These are phyloP conservation scores for Cladophialophora carrionii DNA, from an alignment of 2,329 filamentous ascomycete species.

Conservation along the genomic window DNA sequence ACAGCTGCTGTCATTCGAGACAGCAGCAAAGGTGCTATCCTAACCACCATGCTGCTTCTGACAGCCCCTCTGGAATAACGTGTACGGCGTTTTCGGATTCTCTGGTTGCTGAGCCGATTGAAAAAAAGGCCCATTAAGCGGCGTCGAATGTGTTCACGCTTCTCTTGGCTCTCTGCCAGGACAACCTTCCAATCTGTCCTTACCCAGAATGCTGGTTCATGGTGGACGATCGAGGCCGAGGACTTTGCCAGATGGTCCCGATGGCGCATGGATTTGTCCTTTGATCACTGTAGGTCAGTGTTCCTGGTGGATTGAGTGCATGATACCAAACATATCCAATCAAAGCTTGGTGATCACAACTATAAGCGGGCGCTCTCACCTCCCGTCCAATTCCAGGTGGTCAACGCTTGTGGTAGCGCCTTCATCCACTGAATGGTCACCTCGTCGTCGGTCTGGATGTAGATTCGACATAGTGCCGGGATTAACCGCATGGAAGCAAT, in stretches of 20 bases:
- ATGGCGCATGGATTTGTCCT: neutral
- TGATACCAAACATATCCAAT: neutral
- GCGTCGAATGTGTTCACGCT: neutral
- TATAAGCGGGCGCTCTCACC: neutral
- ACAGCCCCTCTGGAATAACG: neutral
- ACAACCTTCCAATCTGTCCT: neutral
- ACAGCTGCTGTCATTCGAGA: neutral
- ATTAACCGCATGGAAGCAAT: neutral
- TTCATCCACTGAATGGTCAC: neutral
- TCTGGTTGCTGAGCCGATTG: neutral
- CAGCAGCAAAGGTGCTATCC: neutral
- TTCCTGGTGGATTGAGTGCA: neutral
- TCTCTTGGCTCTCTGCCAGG: no score
- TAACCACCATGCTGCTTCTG: no score
- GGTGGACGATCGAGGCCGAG: neutral
- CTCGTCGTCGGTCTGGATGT: neutral
- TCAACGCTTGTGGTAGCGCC: neutral
- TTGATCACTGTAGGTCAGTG: neutral
- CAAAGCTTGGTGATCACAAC: slow-evolving; percentile 1
- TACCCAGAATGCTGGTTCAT: neutral
- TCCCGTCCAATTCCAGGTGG: neutral
- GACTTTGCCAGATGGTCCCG: neutral
- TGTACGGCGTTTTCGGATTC: neutral
- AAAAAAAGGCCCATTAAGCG: neutral
- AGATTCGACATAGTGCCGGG: neutral